These are phyloP conservation scores for Eutrema salsugineum DNA, from an alignment of 441 rosid species.

Conservation along the genomic window DNA sequence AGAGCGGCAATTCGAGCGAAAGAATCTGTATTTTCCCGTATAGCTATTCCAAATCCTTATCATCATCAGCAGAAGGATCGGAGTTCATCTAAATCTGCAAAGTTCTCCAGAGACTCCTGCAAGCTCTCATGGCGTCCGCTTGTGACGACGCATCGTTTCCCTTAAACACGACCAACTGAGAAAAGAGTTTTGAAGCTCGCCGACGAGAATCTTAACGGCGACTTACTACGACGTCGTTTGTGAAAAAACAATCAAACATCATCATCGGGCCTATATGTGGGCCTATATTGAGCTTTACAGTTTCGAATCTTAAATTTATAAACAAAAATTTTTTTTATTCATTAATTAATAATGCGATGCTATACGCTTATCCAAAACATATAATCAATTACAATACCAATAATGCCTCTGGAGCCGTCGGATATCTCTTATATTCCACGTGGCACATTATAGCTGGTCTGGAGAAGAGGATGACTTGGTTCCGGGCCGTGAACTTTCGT, in stretches of 20 bases:
- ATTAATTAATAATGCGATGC: neutral
- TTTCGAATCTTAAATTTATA: neutral
- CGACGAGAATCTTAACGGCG: neutral
- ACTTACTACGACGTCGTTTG: neutral
- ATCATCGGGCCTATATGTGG: neutral
- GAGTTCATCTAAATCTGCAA: conserved; percentile 26
- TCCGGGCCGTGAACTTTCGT: conserved; percentile 12
- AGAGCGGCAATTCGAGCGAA: conserved; percentile 30
- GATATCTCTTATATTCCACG: conserved; percentile 13
- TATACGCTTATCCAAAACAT: conserved; percentile 14
- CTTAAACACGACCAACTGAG: neutral
- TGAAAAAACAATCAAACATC: fast-evolving
- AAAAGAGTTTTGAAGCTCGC: neutral
- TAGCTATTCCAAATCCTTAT: conserved; percentile 26
- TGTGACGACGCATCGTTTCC: conserved; percentile 18
- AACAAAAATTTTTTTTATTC: neutral
- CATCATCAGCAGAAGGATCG: conserved; percentile 23
- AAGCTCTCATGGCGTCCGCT: conserved; percentile 29
- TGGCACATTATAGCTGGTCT: neutral
- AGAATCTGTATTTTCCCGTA: conserved; percentile 14
- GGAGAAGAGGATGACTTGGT: neutral
- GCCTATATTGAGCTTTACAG: neutral
- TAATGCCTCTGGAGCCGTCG: neutral
- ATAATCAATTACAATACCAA: neutral
- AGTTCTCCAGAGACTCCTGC: neutral